Evolutionary conservation across 2,329 filamentous ascomycete species (phyloP).

Genomic region (Ceratocystis cacaofunesta): DNA sequence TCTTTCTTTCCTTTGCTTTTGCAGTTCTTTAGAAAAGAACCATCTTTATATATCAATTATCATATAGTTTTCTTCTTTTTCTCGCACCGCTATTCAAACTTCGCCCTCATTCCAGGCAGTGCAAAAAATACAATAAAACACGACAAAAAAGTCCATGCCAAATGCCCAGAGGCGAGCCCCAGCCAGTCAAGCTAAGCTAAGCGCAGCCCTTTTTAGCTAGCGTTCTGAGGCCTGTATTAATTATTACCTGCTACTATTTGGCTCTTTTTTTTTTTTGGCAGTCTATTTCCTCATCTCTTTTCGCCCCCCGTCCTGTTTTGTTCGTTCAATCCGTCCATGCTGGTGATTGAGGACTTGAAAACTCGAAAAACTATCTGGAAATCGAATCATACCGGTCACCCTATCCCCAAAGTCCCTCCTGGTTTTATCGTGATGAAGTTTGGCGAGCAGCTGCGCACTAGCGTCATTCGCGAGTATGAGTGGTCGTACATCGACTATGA

Average conservation of each 20-base stretch:
- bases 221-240: constrained; percentile 7
- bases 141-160: constrained; percentile 8
- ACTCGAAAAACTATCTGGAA: constrained; percentile 30
- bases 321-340: constrained; percentile 26
- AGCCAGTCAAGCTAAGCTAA: constrained; percentile 4
- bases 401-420: constrained; percentile 28
- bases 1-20: neutral
- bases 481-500: constrained; percentile 99
- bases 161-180: constrained; percentile 1
- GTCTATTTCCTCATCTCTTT: neutral
- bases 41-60: neutral
- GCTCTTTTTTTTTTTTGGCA: neutral
- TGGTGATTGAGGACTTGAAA: constrained; percentile 38
- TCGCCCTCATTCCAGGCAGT: constrained; percentile 1
- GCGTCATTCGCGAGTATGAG: constrained; percentile 89
- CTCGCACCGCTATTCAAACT: neutral
- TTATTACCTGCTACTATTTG: neutral
- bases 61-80: neutral
- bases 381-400: constrained; percentile 23
- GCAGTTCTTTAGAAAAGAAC: neutral
- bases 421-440: constrained; percentile 60
- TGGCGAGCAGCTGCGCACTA: constrained; percentile 90
- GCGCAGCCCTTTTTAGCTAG: constrained; percentile 3
- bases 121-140: neutral
- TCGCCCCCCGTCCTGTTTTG: neutral